phyloP scores from a whole-genome alignment of 2,329 filamentous ascomycete genomes.

The Microthyrium microscopicum region DNA sequence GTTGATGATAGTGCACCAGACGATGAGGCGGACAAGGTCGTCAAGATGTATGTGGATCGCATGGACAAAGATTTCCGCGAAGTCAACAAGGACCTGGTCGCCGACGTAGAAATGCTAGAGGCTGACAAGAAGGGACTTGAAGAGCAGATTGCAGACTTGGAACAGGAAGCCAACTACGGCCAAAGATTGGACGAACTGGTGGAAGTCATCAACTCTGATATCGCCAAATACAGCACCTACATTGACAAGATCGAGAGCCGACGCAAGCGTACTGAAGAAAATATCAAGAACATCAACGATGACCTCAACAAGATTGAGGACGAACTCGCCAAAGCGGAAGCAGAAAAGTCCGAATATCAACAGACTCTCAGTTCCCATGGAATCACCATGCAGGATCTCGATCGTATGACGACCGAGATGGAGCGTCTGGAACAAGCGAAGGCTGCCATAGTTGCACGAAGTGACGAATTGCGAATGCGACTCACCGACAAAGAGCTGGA shows the following conservation, averaged over 20 bases:
- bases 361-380: constrained; percentile 80
- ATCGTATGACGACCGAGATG: constrained; percentile 92
- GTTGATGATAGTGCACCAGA: constrained; percentile 62
- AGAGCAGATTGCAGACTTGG: constrained; percentile 76
- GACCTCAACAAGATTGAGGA: constrained; percentile 51
- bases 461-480: constrained; percentile 73
- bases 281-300: constrained; percentile 73
- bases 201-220: constrained; percentile 88
- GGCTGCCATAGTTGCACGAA: constrained; percentile 54
- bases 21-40: constrained; percentile 64
- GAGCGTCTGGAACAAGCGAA: constrained; percentile 84
- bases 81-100: constrained; percentile 67
- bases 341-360: constrained; percentile 65
- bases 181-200: constrained; percentile 75
- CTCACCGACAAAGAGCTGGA: constrained; percentile 80
- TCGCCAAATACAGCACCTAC: constrained; percentile 88
- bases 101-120: constrained; percentile 73
- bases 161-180: constrained; percentile 72
- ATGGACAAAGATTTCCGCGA: constrained; percentile 83
- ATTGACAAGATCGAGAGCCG: constrained; percentile 70
- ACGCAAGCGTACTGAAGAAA: constrained; percentile 72
- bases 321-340: constrained; percentile 65
- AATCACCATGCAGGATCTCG: constrained; percentile 94
- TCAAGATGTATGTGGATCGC: constrained; percentile 67
- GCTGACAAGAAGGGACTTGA: constrained; percentile 66